Conservation (phyloP, 2,329 filamentous ascomycete genomes). For the Trichoderma atrobrunneum region DNA sequence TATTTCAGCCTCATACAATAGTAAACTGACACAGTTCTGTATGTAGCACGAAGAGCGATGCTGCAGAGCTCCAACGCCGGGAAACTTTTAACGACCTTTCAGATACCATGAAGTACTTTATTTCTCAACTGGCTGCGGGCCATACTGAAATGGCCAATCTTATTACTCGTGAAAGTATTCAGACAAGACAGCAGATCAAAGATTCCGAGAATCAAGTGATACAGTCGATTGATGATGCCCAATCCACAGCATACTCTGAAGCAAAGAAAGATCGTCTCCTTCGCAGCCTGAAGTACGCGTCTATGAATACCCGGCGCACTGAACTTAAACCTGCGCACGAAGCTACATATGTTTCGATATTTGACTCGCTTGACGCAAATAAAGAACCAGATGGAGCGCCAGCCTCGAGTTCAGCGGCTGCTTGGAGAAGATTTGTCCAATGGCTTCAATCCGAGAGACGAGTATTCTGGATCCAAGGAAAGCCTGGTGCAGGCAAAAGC, state of each 20-base stretch:
- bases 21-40: too few species aligned
- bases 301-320: neutral
- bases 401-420: neutral
- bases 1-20: too few species aligned
- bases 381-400: rapidly evolving
- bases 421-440: neutral
- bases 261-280: neutral
- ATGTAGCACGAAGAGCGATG: neutral
- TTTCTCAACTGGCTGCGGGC: neutral
- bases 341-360: neutral
- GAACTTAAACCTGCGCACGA: neutral
- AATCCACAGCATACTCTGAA: neutral
- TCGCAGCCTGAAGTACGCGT: neutral
- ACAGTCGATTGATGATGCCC: neutral
- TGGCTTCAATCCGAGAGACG: neutral
- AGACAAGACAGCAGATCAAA: neutral
- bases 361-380: neutral
- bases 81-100: neutral
- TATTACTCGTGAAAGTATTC: neutral
- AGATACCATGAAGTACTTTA: neutral
- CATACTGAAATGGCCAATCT: neutral
- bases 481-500: neutral
- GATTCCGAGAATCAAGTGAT: neutral
- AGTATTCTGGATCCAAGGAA: neutral
- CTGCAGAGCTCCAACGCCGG: neutral